Percentiles rank a stretch among this genome's conserved stretches.
Evolutionary conservation across 139 green algal genomes (phyloP).

Genomic region (Closterium sp.): DNA sequence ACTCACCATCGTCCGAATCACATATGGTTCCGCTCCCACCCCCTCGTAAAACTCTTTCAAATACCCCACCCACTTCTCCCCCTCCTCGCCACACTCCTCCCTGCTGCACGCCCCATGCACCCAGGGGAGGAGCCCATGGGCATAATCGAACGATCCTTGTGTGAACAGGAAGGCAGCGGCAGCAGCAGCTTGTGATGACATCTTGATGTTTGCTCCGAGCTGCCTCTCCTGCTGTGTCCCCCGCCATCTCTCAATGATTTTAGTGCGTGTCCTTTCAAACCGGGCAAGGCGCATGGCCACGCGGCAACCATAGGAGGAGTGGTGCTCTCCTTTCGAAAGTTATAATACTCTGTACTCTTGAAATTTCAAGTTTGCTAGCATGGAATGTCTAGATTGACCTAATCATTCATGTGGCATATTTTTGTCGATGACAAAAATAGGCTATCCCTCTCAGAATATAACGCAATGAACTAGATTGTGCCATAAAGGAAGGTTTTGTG

Average conservation of each 20-base stretch:
- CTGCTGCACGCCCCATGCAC: background rate
- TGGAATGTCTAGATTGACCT: no score
- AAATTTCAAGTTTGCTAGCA: no score
- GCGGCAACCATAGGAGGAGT: slow-evolving; percentile 9
- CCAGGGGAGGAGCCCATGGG: background rate
- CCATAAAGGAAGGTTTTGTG: no score
- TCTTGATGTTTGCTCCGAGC: background rate
- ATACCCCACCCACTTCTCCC: background rate
- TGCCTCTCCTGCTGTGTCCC: background rate
- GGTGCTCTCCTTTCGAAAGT: no score
- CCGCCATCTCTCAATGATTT: background rate
- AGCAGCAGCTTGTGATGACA: background rate
- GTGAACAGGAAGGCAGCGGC: background rate
- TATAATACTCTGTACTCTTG: no score
- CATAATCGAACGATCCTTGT: background rate
- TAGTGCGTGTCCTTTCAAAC: background rate
- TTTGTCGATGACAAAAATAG: no score
- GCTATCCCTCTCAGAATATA: no score
- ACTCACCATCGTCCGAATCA: slow-evolving; percentile 30
- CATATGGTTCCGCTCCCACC: slow-evolving; percentile 1
- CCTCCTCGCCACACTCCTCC: background rate
- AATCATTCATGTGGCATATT: no score
- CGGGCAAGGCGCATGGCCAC: background rate
- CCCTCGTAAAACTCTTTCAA: background rate
- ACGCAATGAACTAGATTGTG: no score